Conservation (phyloP, 768 basidiomycete species). For the Panus rudis region DNA sequence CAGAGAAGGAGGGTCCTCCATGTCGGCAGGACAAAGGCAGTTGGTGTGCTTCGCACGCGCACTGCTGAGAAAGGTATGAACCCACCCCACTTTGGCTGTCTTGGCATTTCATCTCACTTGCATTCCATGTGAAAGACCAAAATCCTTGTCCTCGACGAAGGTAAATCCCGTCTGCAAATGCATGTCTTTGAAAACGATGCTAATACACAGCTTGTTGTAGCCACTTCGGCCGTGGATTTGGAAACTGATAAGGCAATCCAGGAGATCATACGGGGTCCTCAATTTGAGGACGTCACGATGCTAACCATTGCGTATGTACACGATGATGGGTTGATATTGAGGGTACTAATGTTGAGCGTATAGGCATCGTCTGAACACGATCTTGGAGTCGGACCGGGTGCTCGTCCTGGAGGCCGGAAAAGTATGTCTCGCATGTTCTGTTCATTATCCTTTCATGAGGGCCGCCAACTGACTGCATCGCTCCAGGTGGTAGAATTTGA, state of each 20-base stretch:
- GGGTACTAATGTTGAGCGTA: background rate
- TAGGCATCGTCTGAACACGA: conserved; percentile 79
- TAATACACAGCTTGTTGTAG: conserved; percentile 27
- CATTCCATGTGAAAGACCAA: too few species aligned
- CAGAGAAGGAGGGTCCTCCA: conserved; percentile 71
- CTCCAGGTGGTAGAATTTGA: conserved; percentile 72
- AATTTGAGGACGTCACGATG: conserved; percentile 75
- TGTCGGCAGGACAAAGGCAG: conserved; percentile 83
- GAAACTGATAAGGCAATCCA: conserved; percentile 89
- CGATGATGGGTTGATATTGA: background rate
- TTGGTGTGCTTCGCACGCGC: conserved; percentile 86
- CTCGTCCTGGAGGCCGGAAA: conserved; percentile 78
- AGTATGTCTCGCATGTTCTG: conserved; percentile 28
- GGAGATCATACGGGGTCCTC: conserved; percentile 74
- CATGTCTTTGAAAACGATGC: background rate
- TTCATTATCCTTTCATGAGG: conserved; percentile 8
- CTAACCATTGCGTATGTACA: conserved; percentile 73
- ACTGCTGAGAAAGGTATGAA: conserved; percentile 59
- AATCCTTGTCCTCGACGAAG: conserved; percentile 92
- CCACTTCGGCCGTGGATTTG: conserved; percentile 84
- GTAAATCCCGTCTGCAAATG: conserved; percentile 25
- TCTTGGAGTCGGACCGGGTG: conserved; percentile 73
- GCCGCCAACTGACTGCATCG: background rate
- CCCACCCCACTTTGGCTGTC: background rate
- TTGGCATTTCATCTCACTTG: too few species aligned